phyloP scores from a whole-genome alignment of 257 asterid species.

The Plantago elongata region DNA sequence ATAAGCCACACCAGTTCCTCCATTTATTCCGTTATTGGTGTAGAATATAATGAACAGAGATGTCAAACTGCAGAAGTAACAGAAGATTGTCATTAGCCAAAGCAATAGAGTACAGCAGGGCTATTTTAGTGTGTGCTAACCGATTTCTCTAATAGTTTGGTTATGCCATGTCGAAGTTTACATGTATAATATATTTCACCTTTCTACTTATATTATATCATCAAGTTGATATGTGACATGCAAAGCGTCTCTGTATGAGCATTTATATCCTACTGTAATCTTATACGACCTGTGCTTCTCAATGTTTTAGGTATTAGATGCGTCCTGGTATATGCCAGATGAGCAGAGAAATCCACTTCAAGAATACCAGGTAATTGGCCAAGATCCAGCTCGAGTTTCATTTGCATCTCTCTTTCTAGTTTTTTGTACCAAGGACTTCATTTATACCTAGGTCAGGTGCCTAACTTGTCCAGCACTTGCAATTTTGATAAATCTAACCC shows the following conservation, averaged over 20 bases:
- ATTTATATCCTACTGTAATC: constrained; percentile 2
- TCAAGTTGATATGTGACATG: constrained; percentile 1
- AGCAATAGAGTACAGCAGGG: too few species aligned
- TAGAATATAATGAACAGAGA: too few species aligned
- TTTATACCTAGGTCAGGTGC: neutral
- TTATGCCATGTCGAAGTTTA: neutral
- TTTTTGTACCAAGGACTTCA: constrained; percentile 8
- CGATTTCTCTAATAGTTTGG: too few species aligned
- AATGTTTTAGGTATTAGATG: constrained; percentile 75
- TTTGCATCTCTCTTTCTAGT: constrained; percentile 12
- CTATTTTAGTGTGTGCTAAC: too few species aligned
- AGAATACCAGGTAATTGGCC: constrained; percentile 75
- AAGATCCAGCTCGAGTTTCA: constrained; percentile 6
- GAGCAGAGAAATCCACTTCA: constrained; percentile 97
- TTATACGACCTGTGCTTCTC: constrained; percentile 4
- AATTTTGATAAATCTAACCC: neutral
- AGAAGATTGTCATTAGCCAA: too few species aligned
- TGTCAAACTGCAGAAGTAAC: too few species aligned
- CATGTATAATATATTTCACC: neutral
- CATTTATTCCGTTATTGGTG: too few species aligned
- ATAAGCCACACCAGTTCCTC: too few species aligned
- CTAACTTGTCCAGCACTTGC: neutral
- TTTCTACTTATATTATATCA: neutral
- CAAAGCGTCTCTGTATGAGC: constrained; percentile 6
- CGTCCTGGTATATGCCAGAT: constrained; percentile 99